Percentiles rank a stretch among this genome's conserved stretches.
Conservation (phyloP, 306 rosid genomes). For the Carpinus fangiana region DNA sequence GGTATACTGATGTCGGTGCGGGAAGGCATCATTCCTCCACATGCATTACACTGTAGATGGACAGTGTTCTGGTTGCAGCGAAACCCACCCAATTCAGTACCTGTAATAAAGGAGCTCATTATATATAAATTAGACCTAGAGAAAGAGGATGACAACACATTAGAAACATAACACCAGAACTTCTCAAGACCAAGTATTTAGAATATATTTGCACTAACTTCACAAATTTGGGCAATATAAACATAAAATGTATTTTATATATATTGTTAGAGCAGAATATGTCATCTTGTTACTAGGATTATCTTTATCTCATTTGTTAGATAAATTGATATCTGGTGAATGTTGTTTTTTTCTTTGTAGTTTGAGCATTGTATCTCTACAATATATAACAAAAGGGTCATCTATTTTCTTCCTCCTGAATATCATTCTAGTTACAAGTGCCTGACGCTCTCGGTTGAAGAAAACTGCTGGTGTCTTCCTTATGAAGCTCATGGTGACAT, state of each 20-base stretch:
- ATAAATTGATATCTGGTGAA: too few relatives aligned
- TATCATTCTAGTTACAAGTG: too few relatives aligned
- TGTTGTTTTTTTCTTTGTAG: too few relatives aligned
- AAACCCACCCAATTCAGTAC: constrained; percentile 59
- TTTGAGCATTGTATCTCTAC: too few relatives aligned
- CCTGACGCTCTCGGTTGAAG: too few relatives aligned
- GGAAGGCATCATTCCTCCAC: constrained; percentile 98
- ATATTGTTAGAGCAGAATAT: too few relatives aligned
- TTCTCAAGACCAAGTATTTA: not conserved
- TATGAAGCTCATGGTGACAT: too few relatives aligned
- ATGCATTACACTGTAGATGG: constrained; percentile 88
- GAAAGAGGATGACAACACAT: constrained; percentile 6
- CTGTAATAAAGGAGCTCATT: constrained; percentile 35
- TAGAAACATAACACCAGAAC: not conserved
- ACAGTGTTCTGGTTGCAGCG: constrained; percentile 56
- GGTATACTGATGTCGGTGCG: constrained; percentile 48
- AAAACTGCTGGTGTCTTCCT: too few relatives aligned
- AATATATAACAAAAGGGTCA: too few relatives aligned
- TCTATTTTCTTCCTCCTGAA: too few relatives aligned
- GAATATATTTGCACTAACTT: not conserved
- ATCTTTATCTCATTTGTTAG: too few relatives aligned
- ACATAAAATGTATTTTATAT: not conserved
- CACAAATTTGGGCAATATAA: not conserved
- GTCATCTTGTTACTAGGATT: too few relatives aligned
- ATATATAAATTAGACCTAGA: constrained; percentile 17